These are phyloP conservation scores for Crataegus laevigata DNA, from an alignment of 306 rosid species.

Conservation along the genomic window DNA sequence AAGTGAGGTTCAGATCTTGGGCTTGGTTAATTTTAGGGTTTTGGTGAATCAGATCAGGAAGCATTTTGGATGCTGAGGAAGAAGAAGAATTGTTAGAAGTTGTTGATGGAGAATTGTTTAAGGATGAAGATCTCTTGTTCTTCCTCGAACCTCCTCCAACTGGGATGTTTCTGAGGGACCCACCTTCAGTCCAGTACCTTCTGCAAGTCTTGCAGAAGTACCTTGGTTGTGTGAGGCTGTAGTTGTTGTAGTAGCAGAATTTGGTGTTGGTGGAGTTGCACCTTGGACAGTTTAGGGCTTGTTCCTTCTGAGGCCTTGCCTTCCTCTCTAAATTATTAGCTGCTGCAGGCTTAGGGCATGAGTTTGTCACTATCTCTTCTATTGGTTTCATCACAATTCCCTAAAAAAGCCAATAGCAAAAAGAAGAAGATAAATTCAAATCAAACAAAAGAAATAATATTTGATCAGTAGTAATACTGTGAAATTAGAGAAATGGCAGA, in stretches of 20 bases:
- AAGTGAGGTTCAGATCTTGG: conserved; percentile 62
- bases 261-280: conserved; percentile 78
- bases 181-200: conserved; percentile 94
- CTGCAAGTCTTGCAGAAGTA: conserved; percentile 81
- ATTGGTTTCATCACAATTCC: conserved; percentile 65
- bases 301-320: conserved; percentile 49
- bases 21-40: conserved; percentile 29
- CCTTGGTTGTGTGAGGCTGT: conserved; percentile 78
- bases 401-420: conserved; percentile 15
- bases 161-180: conserved; percentile 76
- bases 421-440: background rate
- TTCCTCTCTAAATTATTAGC: conserved; percentile 27
- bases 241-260: conserved; percentile 85
- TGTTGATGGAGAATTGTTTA: conserved; percentile 4
- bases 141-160: conserved; percentile 83
- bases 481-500: conserved; percentile 6
- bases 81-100: conserved; percentile 6
- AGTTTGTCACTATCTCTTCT: conserved; percentile 40
- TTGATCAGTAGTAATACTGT: background rate
- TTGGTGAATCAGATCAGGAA: conserved; percentile 36
- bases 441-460: conserved; percentile 3
- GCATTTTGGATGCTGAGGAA: conserved; percentile 20
- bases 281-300: conserved; percentile 74
- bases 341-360: conserved; percentile 29
- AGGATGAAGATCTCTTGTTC: conserved; percentile 55